Conservation (phyloP, 768 basidiomycete species). For the Chlorophyllum brunneum region DNA sequence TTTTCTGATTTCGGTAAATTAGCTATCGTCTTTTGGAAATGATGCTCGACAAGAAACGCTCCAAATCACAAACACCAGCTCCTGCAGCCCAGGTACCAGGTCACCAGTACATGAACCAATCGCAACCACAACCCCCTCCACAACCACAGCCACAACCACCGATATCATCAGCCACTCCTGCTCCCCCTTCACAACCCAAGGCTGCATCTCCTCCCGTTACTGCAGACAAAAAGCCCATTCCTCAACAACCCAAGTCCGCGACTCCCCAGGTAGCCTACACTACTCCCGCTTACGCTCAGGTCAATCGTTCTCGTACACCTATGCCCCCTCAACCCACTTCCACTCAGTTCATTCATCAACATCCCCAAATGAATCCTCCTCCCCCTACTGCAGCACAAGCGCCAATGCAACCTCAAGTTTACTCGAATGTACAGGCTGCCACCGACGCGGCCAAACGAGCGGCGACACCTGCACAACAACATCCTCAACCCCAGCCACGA, state of each 20-base stretch:
- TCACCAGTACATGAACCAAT: constrained; percentile 21
- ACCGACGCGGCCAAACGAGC: constrained; percentile 28
- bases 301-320: constrained; percentile 32
- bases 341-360: constrained; percentile 33
- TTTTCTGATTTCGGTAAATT: neutral
- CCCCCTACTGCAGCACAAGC: constrained; percentile 31
- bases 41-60: constrained; percentile 18
- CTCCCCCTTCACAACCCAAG: constrained; percentile 24
- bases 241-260: constrained; percentile 19
- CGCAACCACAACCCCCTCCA: constrained; percentile 19
- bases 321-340: constrained; percentile 24
- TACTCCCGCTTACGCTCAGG: constrained; percentile 22
- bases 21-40: constrained; percentile 62
- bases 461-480: constrained; percentile 31
- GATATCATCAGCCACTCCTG: constrained; percentile 15
- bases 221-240: constrained; percentile 23
- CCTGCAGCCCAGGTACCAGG: constrained; percentile 25
- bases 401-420: constrained; percentile 31
- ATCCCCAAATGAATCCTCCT: constrained; percentile 25
- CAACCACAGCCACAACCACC: constrained; percentile 19
- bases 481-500: constrained; percentile 13
- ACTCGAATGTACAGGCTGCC: constrained; percentile 32
- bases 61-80: constrained; percentile 25
- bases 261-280: constrained; percentile 26
- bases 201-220: constrained; percentile 25